Evolutionary conservation across 345 rosid genomes (phyloP), one percentile per base, ranked within the genome.

Genomic region (Odontarrhena argentea): DNA sequence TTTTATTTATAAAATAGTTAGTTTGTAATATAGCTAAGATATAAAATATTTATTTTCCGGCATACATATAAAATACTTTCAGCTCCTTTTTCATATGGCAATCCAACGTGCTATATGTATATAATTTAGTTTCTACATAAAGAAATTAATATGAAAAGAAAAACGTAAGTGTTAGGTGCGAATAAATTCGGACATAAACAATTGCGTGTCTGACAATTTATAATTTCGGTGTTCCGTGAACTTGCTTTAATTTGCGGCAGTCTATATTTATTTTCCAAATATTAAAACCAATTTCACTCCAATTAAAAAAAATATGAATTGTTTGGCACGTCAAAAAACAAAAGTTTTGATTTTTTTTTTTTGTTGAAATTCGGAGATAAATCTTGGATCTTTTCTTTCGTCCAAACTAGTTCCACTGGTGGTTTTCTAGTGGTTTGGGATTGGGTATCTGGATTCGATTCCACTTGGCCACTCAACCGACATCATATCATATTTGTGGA

Each of bases 151-250:
- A 32, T 57, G 28, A 42, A 43, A 42, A 9, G 7, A 43, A 53
- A 53, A 62, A 34, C 46, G 9, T 50, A 62, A 62, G 75, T 11
- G 68, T 26, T 70, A 9, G 69, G 38, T 41, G 60, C 28, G 55
- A 65, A 65, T 72, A 72, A 49, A 56, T 72, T 64, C 71, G 76
- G 60, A 57, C 60, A 65, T 50, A 43, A 72, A 22, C 28, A 60
- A 60, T 71, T 57, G 42, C 70, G 58, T 65, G 60, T 57, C 30
- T 63, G 65, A 56, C 65, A 55, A 49, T 55, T 69, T 50, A n/a
- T 18, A 54, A 13, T 55, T 67, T 43, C 51, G 9, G 61, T 50
- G 46, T 50, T 60, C 67, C 58, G 28, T 58, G 42, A 47, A 57
- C 40, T 48, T 65, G 18, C 28, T 55, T 67, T 18, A 18, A 18